Percentiles rank a stretch among this genome's conserved stretches.
phyloP scores from a whole-genome alignment of 768 basidiomycete genomes.

The Russula earlei region DNA sequence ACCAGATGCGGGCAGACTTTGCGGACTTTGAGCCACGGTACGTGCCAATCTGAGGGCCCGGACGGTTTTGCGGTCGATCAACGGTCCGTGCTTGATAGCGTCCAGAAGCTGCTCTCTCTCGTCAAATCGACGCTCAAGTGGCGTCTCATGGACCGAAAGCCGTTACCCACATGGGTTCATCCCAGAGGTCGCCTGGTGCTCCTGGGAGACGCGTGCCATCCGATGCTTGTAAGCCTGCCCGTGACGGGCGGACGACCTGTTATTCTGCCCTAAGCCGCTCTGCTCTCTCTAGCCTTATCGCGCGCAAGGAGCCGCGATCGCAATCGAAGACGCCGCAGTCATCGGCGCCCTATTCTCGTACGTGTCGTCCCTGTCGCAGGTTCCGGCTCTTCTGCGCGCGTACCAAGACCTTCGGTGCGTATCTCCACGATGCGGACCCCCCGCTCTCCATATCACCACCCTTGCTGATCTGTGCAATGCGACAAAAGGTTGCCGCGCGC shows the following conservation, averaged over 20 bases:
- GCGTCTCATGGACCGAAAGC: constrained; percentile 35
- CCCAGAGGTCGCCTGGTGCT: constrained; percentile 28
- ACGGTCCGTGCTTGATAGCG: constrained; percentile 12
- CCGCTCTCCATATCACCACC: too few relatives aligned
- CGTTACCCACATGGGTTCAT: constrained; percentile 34
- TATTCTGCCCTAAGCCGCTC: not conserved
- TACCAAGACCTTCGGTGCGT: constrained; percentile 40
- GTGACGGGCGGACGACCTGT: not conserved
- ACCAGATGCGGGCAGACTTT: constrained; percentile 35
- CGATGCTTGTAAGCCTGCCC: constrained; percentile 30
- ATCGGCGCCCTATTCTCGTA: constrained; percentile 40
- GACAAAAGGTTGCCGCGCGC: constrained; percentile 32
- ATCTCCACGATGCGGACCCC: too few relatives aligned
- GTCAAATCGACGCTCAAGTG: constrained; percentile 34
- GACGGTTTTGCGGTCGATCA: too few relatives aligned
- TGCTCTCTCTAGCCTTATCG: constrained; percentile 29
- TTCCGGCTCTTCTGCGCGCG: constrained; percentile 37
- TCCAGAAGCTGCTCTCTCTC: constrained; percentile 30
- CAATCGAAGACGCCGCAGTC: constrained; percentile 45
- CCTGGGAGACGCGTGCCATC: constrained; percentile 36
- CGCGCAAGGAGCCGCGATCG: constrained; percentile 35
- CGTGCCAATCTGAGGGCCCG: not conserved
- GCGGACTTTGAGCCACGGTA: constrained; percentile 35
- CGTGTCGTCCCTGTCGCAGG: constrained; percentile 34
- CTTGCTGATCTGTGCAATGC: not conserved